Evolutionary conservation across 768 basidiomycete species (phyloP).

Genomic region (Pleurotus cornucopiae): DNA sequence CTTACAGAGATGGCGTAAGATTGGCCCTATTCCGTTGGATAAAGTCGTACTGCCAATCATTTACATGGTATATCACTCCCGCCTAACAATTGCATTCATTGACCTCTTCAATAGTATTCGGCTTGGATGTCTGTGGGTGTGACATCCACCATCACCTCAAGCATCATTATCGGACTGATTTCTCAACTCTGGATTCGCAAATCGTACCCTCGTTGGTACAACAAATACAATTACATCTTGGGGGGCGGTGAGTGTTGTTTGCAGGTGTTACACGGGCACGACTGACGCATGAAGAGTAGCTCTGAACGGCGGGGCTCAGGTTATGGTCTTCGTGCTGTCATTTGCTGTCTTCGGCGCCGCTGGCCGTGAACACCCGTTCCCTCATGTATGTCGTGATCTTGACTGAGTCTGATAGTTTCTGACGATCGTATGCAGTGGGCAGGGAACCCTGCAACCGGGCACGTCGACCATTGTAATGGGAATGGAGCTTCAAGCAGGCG

Average conservation of each 20-base stretch:
- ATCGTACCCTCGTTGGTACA: slow-evolving; percentile 63
- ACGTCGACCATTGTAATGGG: slow-evolving; percentile 58
- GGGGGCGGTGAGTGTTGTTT: slow-evolving; percentile 32
- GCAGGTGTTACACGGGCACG: neutral
- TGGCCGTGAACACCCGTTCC: slow-evolving; percentile 45
- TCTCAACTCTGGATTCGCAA: slow-evolving; percentile 60
- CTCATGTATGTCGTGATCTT: slow-evolving; percentile 23
- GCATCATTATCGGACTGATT: slow-evolving; percentile 46
- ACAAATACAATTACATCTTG: slow-evolving; percentile 61
- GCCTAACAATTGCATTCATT: neutral
- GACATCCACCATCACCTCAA: slow-evolving; percentile 45
- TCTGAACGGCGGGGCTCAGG: slow-evolving; percentile 60
- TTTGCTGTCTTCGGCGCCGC: slow-evolving; percentile 64
- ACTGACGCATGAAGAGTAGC: slow-evolving; percentile 21
- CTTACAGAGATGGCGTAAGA: slow-evolving; percentile 46
- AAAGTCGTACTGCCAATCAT: slow-evolving; percentile 53
- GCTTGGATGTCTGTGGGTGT: slow-evolving; percentile 45
- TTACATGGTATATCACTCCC: slow-evolving; percentile 33
- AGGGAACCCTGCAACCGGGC: slow-evolving; percentile 48
- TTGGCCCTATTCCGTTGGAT: slow-evolving; percentile 47
- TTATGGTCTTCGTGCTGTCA: slow-evolving; percentile 60
- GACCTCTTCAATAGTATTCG: slow-evolving; percentile 27
- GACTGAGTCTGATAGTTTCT: neutral
- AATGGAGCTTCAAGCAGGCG: slow-evolving; percentile 38
- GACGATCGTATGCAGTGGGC: slow-evolving; percentile 35